Percentiles rank a stretch among this genome's conserved stretches.
Evolutionary conservation across 1,139 yeast species (phyloP).

Genomic region (Pichia inconspicua): DNA sequence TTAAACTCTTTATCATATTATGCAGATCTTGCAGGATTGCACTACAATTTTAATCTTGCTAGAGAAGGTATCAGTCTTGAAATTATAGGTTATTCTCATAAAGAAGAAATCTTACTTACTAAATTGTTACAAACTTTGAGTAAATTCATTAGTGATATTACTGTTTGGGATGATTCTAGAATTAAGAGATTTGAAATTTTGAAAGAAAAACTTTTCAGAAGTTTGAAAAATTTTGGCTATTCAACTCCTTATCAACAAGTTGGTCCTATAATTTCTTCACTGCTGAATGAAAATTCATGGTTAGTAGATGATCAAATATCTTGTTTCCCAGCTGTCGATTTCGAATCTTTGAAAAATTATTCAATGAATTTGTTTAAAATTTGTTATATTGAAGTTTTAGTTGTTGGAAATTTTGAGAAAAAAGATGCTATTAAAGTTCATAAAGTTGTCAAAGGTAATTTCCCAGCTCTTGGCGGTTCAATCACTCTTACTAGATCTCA

Average conservation of each 20-base stretch:
- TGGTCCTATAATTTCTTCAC: slow-evolving; percentile 49
- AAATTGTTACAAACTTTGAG: slow-evolving; percentile 50
- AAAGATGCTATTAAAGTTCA: slow-evolving; percentile 40
- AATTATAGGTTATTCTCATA: slow-evolving; percentile 78
- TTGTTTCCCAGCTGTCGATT: slow-evolving; percentile 41
- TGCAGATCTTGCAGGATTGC: slow-evolving; percentile 76
- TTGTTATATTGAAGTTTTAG: slow-evolving; percentile 58
- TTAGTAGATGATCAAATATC: slow-evolving; percentile 51
- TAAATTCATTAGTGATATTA: slow-evolving; percentile 39
- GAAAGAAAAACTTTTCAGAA: slow-evolving; percentile 56
- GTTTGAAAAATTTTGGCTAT: slow-evolving; percentile 62
- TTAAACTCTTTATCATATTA: slow-evolving; percentile 73
- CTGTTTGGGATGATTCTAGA: slow-evolving; percentile 23
- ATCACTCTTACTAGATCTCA: slow-evolving; percentile 28
- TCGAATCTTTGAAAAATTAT: slow-evolving; percentile 43
- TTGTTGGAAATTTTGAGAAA: slow-evolving; percentile 69
- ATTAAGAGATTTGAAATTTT: slow-evolving; percentile 54
- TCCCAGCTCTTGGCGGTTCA: slow-evolving; percentile 16
- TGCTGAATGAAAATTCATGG: slow-evolving; percentile 69
- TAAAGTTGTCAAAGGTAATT: slow-evolving; percentile 9
- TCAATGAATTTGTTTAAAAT: slow-evolving; percentile 41
- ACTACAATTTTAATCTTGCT: slow-evolving; percentile 48
- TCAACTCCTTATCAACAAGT: slow-evolving; percentile 72
- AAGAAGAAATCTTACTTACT: slow-evolving; percentile 54
- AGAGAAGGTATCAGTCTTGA: slow-evolving; percentile 66